phyloP scores from a whole-genome alignment of 2,329 filamentous ascomycete species.

The Calonectria montana region DNA sequence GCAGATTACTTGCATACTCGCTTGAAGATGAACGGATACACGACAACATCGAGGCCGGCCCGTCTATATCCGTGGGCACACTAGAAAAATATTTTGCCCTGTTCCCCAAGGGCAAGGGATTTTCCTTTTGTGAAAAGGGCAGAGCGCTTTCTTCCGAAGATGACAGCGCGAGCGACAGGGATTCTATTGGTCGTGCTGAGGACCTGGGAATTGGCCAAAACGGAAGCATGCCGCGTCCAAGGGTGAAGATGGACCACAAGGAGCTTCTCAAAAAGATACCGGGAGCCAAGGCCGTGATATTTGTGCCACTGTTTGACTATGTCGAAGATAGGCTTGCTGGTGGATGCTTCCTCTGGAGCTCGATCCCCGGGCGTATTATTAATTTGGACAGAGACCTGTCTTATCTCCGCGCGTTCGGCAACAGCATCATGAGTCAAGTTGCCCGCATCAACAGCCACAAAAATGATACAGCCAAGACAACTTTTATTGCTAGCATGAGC shows the following conservation, averaged over 20 bases:
- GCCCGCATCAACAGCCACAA: constrained; percentile 64
- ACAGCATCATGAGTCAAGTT: constrained; percentile 61
- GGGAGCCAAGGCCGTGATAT: constrained; percentile 48
- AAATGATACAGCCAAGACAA: constrained; percentile 64
- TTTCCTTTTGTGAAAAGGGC: constrained; percentile 46
- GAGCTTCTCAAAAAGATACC: constrained; percentile 50
- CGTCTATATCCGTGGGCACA: constrained; percentile 42
- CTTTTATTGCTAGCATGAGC: constrained; percentile 69
- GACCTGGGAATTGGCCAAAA: background rate
- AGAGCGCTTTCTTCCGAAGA: constrained; percentile 45
- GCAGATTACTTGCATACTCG: constrained; percentile 44
- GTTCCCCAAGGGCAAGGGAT: constrained; percentile 45
- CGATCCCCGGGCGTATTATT: constrained; percentile 41
- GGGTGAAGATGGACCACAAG: constrained; percentile 42
- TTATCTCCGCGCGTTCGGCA: constrained; percentile 47
- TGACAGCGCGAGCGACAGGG: constrained; percentile 44
- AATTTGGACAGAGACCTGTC: constrained; percentile 50
- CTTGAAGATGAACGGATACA: constrained; percentile 40
- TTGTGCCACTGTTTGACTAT: constrained; percentile 51
- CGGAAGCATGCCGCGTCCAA: constrained; percentile 22
- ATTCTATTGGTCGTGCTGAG: background rate
- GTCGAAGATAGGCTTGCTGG: constrained; percentile 48
- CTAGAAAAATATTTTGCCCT: constrained; percentile 46
- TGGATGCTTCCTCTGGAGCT: constrained; percentile 34
- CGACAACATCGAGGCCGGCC: constrained; percentile 41